Percentiles rank a stretch among this genome's conserved stretches.
These are phyloP conservation scores for Wickerhamiella domercqiae DNA, from an alignment of 805 yeast genomes.

Conservation along the genomic window DNA sequence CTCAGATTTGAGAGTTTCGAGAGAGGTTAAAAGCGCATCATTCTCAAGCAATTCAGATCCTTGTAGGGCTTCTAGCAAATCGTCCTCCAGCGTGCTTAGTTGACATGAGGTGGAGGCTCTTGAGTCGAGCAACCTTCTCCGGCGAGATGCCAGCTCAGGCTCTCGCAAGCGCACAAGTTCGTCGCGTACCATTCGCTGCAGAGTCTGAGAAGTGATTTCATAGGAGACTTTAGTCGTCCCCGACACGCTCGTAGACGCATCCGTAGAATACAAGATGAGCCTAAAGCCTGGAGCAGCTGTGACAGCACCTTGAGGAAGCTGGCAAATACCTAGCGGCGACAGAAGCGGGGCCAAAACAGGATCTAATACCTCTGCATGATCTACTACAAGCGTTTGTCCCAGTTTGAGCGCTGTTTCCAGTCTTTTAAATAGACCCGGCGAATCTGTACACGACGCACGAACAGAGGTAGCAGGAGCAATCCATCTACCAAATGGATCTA, in stretches of 20 bases:
- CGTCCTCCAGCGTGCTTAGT: constrained; percentile 41
- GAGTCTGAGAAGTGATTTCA: constrained; percentile 50
- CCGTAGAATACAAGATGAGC: constrained; percentile 42
- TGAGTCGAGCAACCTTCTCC: constrained; percentile 37
- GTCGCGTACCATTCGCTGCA: constrained; percentile 49
- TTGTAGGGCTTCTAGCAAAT: constrained; percentile 42
- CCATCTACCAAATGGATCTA: constrained; percentile 51
- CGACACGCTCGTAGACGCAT: constrained; percentile 28
- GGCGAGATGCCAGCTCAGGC: constrained; percentile 52
- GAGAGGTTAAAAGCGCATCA: constrained; percentile 38
- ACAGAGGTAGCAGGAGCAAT: constrained; percentile 1
- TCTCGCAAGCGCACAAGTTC: constrained; percentile 36
- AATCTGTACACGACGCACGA: constrained; percentile 35
- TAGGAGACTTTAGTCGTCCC: constrained; percentile 55
- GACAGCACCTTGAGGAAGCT: constrained; percentile 31
- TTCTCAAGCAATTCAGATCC: constrained; percentile 41
- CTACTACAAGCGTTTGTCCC: constrained; percentile 59
- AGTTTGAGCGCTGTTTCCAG: constrained; percentile 71
- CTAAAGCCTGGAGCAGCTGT: constrained; percentile 54
- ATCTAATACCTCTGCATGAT: constrained; percentile 69
- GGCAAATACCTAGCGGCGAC: constrained; percentile 33
- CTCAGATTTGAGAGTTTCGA: constrained; percentile 54
- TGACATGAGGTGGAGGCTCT: constrained; percentile 45
- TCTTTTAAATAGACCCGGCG: constrained; percentile 42
- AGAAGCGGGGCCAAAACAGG: constrained; percentile 55